These are phyloP conservation scores for Ceratocystis diversiconidia DNA, from an alignment of 2,329 filamentous ascomycete species.

Conservation along the genomic window DNA sequence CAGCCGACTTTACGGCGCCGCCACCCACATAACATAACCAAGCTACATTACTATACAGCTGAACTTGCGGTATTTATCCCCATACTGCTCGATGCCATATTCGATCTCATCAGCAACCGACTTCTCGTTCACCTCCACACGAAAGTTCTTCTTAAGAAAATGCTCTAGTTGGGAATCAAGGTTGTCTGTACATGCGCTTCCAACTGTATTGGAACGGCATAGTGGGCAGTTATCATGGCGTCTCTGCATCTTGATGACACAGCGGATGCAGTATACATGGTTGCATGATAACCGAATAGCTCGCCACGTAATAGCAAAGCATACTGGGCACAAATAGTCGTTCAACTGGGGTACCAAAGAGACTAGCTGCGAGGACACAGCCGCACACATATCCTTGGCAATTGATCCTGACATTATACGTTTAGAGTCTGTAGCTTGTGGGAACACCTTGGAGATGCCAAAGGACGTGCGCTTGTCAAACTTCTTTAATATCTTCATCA, in stretches of 20 bases:
- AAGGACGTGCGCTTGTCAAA: constrained; percentile 77
- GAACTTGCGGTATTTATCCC: constrained; percentile 45
- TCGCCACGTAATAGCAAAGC: constrained; percentile 64
- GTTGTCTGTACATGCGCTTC: constrained; percentile 47
- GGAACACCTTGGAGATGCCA: constrained; percentile 50
- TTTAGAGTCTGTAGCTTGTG: constrained; percentile 42
- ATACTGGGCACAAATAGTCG: constrained; percentile 72
- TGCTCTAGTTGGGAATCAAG: constrained; percentile 54
- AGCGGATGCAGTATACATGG: constrained; percentile 73
- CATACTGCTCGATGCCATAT: constrained; percentile 58
- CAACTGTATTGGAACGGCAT: constrained; percentile 57
- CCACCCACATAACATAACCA: not conserved
- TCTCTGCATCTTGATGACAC: constrained; percentile 65
- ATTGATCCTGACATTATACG: constrained; percentile 51
- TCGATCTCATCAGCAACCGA: constrained; percentile 59
- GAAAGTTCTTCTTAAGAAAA: constrained; percentile 64
- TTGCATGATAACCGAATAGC: constrained; percentile 63
- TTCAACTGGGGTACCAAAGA: constrained; percentile 65
- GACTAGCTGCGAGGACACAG: constrained; percentile 59
- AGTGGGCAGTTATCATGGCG: constrained; percentile 58
- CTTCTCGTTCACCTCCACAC: constrained; percentile 53
- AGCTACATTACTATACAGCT: constrained; percentile 47
- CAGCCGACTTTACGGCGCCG: not conserved
- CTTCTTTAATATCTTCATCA: constrained; percentile 78
- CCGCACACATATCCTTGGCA: constrained; percentile 60